Base-by-base conservation (phyloP, 306 rosid species). In the Pyrus betulifolia region DNA sequence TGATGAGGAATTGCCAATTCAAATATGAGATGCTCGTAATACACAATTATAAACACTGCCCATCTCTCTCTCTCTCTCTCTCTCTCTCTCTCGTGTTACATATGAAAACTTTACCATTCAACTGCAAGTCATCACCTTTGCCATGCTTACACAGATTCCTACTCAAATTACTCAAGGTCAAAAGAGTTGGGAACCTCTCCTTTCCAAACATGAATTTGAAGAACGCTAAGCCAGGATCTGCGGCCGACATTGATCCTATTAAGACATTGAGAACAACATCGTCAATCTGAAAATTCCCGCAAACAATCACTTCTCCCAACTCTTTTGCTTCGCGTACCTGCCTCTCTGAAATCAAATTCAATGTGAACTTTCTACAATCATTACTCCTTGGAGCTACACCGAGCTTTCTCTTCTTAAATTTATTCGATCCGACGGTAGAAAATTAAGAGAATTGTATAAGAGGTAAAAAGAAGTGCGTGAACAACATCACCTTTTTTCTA, bases 321-420 rank as follows among this genome's bases (percentile, higher is more conserved):
- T 92, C 95, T 81, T 84, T 92, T 4, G 90, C 97, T 82, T 89
- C 96, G 22, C 33, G 27, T 27, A 88, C 79, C 51, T 82, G 78
- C 71, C 86, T 85, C 85, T 89, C 91, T 1, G 76, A 87, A 87
- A 92, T 76, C 79, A 95, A 79, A 21, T 75, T 85, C 75, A 87
- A 77, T 82, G 92, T 89, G 70, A 85, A 82, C 78, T 83, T 93
- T 74, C 80, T 85, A 52, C 92, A 90, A 84, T 95, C 96, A 61
- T 67, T 60, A 27, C 51, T 82, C 74, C 99, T 89, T 0, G 97
- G 97, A 69, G 99, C 93, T 69, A 90, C 99, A 54, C 99, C 97
- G 10, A 88, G 85, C 83, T 89, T 95, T 85, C 97, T 90, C 87
- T 95, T 95, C 92, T 82, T 33, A 33, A 33, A 33, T 33, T 33